Conservation (phyloP, 306 rosid genomes). For the Corylus heterophylla region DNA sequence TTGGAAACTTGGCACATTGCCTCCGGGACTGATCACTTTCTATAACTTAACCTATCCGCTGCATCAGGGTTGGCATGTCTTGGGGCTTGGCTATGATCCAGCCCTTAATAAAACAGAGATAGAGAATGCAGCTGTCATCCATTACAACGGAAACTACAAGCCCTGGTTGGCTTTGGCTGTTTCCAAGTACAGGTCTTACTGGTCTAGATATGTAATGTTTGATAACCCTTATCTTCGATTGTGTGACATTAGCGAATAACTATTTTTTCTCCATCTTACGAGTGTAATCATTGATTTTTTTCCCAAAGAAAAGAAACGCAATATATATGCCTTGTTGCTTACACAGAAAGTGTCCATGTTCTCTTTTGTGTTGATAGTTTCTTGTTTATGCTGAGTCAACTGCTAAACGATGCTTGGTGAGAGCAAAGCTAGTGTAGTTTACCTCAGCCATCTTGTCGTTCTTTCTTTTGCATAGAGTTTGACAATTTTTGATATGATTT, state of each 20-base stretch:
- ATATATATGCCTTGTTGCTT: not conserved
- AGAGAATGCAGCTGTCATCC: conserved; percentile 82
- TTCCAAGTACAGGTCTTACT: conserved; percentile 81
- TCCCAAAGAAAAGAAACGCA: conserved; percentile 1
- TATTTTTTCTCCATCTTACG: not conserved
- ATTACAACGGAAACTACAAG: conserved; percentile 97
- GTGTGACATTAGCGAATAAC: conserved; percentile 61
- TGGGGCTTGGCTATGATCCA: conserved; percentile 98
- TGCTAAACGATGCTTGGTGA: too few species aligned
- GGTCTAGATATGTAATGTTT: conserved; percentile 81
- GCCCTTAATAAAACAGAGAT: conserved; percentile 82
- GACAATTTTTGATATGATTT: too few species aligned
- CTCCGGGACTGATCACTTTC: conserved; percentile 90
- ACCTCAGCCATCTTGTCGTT: not conserved
- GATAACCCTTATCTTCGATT: conserved; percentile 72
- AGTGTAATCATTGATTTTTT: not conserved
- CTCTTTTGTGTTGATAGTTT: not conserved
- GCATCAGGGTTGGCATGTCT: conserved; percentile 85
- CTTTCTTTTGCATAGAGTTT: not conserved
- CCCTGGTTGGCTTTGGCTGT: conserved; percentile 97
- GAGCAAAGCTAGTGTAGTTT: not conserved
- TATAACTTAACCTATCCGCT: conserved; percentile 83
- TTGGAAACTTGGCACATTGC: conserved; percentile 97
- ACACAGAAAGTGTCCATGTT: not conserved
- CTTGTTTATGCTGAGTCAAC: not conserved